Evolutionary conservation across 306 rosid species (phyloP), one percentile per base, ranked within the genome.

Genomic region (Urtica urens): DNA sequence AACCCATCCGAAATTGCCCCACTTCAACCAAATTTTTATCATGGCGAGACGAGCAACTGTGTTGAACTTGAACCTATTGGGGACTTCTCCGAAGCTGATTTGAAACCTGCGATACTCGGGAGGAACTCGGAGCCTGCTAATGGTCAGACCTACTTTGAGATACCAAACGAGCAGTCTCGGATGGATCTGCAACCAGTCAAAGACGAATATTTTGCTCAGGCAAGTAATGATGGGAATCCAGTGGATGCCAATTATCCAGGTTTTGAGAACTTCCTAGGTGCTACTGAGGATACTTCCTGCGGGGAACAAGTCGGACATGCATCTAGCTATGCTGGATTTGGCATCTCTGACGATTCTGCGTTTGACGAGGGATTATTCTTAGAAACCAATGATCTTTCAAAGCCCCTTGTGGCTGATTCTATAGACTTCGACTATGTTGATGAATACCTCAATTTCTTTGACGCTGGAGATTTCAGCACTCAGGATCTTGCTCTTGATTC

Each of bases 21-120:
- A 26, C 39, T 39, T 61, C 78, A 76, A 4, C 12, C 12, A 4
- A 64, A 61, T 62, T 79, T 66, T 30, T 69, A 27, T 55, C 31
- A 22, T 38, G 96, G 94, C 60, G 94, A 82, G 67, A 61, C 77
- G 7, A 82, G 94, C 68, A 75, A 60, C 71, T 46, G 57, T 23
- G 31, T 66, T 44, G 77, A 58, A 51, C 64, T 66, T 44, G 77
- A 58, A 51, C 64, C 66, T 50, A 64, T 69, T 41, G 71, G 48
- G 56, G 66, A 30, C 38, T 46, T 59, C 12, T 35, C 49, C 51
- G 80, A 60, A 49, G 71, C 54, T 33, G 77, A 67, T 34, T 40
- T 55, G 60, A 73, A 58, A 55, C 77, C 75, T 40, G 16, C 59
- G 58, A 62, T 37, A 24, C 72, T 46, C 37, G 20, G 40, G 18